These are phyloP conservation scores for Fusarium coicis DNA, from an alignment of 2,329 filamentous ascomycete species.

Conservation along the genomic window DNA sequence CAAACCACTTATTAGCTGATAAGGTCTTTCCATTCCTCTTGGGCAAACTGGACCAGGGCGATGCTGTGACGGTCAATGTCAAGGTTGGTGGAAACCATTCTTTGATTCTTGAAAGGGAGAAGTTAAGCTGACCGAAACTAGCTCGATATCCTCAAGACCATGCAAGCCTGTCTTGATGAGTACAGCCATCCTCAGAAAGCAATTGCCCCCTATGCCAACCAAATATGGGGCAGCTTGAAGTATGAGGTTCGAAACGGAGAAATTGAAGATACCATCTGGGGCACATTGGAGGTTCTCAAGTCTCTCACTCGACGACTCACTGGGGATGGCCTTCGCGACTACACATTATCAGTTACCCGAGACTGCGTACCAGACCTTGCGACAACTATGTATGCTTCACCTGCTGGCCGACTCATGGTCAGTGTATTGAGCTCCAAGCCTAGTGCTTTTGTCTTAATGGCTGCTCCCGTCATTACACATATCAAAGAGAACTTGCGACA, in stretches of 20 bases:
- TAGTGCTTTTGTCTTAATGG: constrained; percentile 60
- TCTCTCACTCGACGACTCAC: constrained; percentile 59
- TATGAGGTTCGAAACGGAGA: constrained; percentile 72
- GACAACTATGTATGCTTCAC: constrained; percentile 62
- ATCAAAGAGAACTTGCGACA: constrained; percentile 63
- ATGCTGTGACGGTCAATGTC: constrained; percentile 67
- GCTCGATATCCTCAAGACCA: constrained; percentile 67
- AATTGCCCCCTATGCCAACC: constrained; percentile 60
- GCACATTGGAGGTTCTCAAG: constrained; percentile 65
- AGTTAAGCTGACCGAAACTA: constrained; percentile 37
- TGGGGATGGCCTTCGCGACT: constrained; percentile 57
- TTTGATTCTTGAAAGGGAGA: background rate
- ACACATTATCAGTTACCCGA: constrained; percentile 60
- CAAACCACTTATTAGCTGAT: constrained; percentile 58
- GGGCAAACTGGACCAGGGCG: constrained; percentile 67
- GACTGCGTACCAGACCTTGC: constrained; percentile 66
- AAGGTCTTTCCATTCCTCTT: constrained; percentile 65
- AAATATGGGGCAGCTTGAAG: constrained; percentile 70
- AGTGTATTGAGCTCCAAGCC: constrained; percentile 61
- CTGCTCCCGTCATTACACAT: constrained; percentile 59
- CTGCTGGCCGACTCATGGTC: constrained; percentile 63
- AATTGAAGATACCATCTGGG: constrained; percentile 66
- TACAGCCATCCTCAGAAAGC: constrained; percentile 60
- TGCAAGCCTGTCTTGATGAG: constrained; percentile 62
- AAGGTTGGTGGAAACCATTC: constrained; percentile 54